Base-by-base conservation (phyloP, 1,284 basidiomycete genomes). In the Ceratobasidium sp. region DNA sequence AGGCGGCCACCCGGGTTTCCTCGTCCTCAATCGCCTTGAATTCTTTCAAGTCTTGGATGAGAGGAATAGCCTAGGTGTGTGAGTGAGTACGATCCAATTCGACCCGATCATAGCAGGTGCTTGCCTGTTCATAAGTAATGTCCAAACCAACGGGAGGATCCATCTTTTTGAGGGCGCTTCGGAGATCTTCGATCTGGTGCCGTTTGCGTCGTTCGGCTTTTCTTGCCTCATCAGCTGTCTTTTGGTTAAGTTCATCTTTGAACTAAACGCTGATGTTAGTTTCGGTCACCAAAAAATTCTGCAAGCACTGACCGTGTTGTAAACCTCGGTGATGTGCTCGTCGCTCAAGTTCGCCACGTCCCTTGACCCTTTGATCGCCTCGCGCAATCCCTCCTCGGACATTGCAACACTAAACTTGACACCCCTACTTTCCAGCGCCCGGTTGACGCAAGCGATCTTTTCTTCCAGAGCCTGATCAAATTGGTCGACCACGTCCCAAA, bases 111-210 rank as follows among this genome's bases (percentile, higher is more conserved):
- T 22, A 43, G 57, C 3, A 59, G 32, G 59, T 29, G 54, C 49
- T 43, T 80, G 94, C 95, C 79, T 93, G 90, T 80, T 97, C 95
- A 81, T 92, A 98, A 0, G 91, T 82, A 77, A 91, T 83, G 32
- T 86, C 90, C 56, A 95, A 81, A 79, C 96, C 93, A 57, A 97
- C 84, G 0, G 93, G 88, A 46, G 96, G 92, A 0, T 93, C 84
- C 4, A 97, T 86, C 82, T 97, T 97, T 85, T 95, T 96, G 79
- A 99, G 87, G 0, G 96, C 98, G 83, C 99, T 98, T 2, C 98
- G 92, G 46, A 99, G 87, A 81, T 99, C 98, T 82, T 99, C 97
- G 81, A 98, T 95, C 76, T 94, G 85, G 83, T 98, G 94, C 29
- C 97, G 89, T 78, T 92, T 89, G 80, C 89, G 91, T 62, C 96